These are phyloP conservation scores for Moniliophthora roreri DNA, from an alignment of 1,284 basidiomycete genomes.

Conservation along the genomic window DNA sequence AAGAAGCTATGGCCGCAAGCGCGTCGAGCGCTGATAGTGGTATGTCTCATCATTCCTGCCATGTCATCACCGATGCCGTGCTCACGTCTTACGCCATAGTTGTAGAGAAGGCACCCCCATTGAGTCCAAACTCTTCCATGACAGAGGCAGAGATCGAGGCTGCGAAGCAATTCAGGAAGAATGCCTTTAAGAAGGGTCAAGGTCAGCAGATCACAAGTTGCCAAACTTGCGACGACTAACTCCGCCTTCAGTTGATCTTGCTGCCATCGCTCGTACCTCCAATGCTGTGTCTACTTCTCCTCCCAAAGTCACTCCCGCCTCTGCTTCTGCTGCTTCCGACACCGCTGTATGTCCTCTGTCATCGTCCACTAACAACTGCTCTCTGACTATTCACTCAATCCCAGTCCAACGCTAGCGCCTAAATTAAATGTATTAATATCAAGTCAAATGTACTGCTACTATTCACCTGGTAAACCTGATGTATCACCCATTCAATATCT, in stretches of 20 bases:
- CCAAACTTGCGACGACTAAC: constrained; percentile 5
- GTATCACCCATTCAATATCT: too few relatives aligned
- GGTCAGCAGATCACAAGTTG: constrained; percentile 33
- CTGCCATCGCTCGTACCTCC: constrained; percentile 79
- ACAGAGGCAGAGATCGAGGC: constrained; percentile 66
- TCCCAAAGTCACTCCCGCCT: constrained; percentile 34
- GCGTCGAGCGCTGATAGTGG: constrained; percentile 19
- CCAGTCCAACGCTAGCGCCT: constrained; percentile 1
- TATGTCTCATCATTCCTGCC: constrained; percentile 9
- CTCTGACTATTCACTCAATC: not conserved
- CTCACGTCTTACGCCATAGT: constrained; percentile 21
- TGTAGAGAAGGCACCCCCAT: constrained; percentile 8
- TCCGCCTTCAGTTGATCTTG: constrained; percentile 58
- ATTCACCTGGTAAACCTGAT: too few relatives aligned
- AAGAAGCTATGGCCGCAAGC: constrained; percentile 11
- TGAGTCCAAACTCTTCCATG: constrained; percentile 35
- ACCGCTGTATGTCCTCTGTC: constrained; percentile 32
- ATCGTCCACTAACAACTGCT: not conserved
- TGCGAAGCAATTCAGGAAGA: constrained; percentile 67
- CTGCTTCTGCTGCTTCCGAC: too few relatives aligned
- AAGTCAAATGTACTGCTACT: too few relatives aligned
- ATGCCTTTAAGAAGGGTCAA: constrained; percentile 54
- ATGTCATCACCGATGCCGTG: not conserved
- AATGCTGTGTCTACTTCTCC: constrained; percentile 71
- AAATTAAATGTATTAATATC: not conserved